Conservation (phyloP, 1,284 basidiomycete species). For the Ganoderma lucidum region DNA sequence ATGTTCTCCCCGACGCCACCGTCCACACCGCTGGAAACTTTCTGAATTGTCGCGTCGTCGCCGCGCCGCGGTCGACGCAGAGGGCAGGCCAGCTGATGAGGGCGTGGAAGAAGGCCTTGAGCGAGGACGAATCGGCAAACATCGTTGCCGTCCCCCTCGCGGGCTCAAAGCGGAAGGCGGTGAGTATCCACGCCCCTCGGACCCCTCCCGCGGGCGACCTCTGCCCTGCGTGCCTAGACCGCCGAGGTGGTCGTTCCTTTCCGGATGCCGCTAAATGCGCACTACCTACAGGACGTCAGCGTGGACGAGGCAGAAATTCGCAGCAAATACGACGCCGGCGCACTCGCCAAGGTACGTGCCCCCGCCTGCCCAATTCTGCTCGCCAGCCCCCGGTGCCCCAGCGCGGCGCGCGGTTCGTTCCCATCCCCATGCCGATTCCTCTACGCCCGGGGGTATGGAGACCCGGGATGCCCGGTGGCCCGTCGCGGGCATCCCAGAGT, state of each 20-base stretch:
- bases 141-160: constrained; percentile 51
- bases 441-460: constrained; percentile 9
- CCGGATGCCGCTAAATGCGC: constrained; percentile 21
- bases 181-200: constrained; percentile 47
- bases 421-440: constrained; percentile 16
- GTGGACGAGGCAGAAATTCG: constrained; percentile 76
- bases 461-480: constrained; percentile 24
- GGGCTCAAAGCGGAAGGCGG: constrained; percentile 74
- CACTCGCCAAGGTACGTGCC: constrained; percentile 64
- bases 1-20: constrained; percentile 13
- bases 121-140: constrained; percentile 70
- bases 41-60: constrained; percentile 8
- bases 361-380: background rate
- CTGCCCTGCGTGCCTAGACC: constrained; percentile 26
- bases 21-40: constrained; percentile 21
- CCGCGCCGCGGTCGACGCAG: constrained; percentile 46
- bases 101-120: constrained; percentile 77
- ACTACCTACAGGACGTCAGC: constrained; percentile 54
- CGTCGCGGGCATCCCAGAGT: constrained; percentile 24
- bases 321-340: constrained; percentile 64
- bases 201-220: background rate
- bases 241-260: constrained; percentile 13
- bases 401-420: constrained; percentile 11
- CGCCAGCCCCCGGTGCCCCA: background rate
- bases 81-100: constrained; percentile 79